Conservation (phyloP, 495 filamentous ascomycete genomes). For the Podospora tetraspora region DNA sequence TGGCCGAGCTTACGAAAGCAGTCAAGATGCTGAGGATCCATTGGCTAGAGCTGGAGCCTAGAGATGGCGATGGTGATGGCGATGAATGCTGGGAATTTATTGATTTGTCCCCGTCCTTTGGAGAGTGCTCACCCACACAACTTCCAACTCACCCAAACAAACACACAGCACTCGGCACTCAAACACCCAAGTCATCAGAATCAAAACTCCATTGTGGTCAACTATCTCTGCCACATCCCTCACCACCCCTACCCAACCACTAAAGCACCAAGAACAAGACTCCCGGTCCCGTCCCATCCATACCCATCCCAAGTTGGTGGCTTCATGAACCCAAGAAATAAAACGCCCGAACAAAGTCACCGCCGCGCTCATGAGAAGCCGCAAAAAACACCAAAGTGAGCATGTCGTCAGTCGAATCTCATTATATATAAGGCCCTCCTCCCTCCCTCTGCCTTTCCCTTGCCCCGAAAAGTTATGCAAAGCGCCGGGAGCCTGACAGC, state of each 20-base stretch:
- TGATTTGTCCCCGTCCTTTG: too few species aligned
- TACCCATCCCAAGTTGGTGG: background rate
- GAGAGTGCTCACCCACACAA: too few species aligned
- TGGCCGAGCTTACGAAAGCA: too few species aligned
- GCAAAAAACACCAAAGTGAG: background rate
- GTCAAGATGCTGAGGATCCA: too few species aligned
- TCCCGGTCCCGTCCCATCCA: background rate
- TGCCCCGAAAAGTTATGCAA: background rate
- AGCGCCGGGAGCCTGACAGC: background rate
- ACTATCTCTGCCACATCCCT: background rate
- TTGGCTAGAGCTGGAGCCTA: too few species aligned
- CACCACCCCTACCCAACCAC: background rate
- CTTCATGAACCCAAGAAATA: background rate
- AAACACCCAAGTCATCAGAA: background rate
- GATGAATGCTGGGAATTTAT: too few species aligned
- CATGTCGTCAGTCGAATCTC: background rate
- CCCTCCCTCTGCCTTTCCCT: background rate
- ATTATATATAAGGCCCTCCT: background rate
- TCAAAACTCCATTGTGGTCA: background rate
- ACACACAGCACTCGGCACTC: too few species aligned
- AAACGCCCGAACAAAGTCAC: background rate
- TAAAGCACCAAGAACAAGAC: background rate
- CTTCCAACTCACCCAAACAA: too few species aligned
- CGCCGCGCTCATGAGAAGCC: background rate
- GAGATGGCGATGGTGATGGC: too few species aligned